Percentiles rank a stretch among this genome's conserved stretches.
These are phyloP conservation scores for Leccinum incarnatum DNA, from an alignment of 768 basidiomycete species.

Conservation along the genomic window DNA sequence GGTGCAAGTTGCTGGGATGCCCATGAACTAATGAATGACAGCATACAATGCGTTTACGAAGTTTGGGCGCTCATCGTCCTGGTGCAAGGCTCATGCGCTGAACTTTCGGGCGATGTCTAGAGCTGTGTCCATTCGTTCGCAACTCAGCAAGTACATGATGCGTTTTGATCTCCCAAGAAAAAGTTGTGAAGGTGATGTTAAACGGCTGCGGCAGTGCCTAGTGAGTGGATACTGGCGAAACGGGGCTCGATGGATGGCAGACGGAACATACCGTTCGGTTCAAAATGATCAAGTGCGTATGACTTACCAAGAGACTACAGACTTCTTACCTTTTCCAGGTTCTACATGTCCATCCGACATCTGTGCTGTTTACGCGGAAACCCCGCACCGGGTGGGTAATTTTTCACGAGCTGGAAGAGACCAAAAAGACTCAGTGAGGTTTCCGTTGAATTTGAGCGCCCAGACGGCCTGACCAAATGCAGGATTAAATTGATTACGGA, in stretches of 20 bases:
- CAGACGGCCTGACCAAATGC: background rate
- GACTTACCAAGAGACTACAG: slow-evolving; percentile 52
- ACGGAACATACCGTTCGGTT: slow-evolving; percentile 91
- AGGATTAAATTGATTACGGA: slow-evolving; percentile 93
- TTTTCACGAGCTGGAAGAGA: slow-evolving; percentile 95
- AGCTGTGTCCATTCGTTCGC: slow-evolving; percentile 91
- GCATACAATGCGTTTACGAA: slow-evolving; percentile 91
- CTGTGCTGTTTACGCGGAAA: slow-evolving; percentile 90
- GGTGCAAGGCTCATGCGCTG: slow-evolving; percentile 91
- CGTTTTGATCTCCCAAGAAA: slow-evolving; percentile 79
- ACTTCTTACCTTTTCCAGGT: slow-evolving; percentile 43
- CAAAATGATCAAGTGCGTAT: slow-evolving; percentile 47
- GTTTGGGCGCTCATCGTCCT: slow-evolving; percentile 80
- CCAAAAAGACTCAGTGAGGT: slow-evolving; percentile 86
- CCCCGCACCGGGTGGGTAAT: slow-evolving; percentile 91
- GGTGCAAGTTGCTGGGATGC: background rate
- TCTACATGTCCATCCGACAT: slow-evolving; percentile 89
- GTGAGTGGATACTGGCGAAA: slow-evolving; percentile 94
- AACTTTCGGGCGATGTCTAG: slow-evolving; percentile 94
- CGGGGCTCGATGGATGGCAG: slow-evolving; percentile 85
- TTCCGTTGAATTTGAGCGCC: background rate
- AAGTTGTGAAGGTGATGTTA: slow-evolving; percentile 88
- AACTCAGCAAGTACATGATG: slow-evolving; percentile 92
- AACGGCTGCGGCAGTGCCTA: slow-evolving; percentile 80
- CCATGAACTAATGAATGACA: slow-evolving; percentile 31